Evolutionary conservation across 768 basidiomycete species (phyloP).

Genomic region (Tephrocybe sp.): DNA sequence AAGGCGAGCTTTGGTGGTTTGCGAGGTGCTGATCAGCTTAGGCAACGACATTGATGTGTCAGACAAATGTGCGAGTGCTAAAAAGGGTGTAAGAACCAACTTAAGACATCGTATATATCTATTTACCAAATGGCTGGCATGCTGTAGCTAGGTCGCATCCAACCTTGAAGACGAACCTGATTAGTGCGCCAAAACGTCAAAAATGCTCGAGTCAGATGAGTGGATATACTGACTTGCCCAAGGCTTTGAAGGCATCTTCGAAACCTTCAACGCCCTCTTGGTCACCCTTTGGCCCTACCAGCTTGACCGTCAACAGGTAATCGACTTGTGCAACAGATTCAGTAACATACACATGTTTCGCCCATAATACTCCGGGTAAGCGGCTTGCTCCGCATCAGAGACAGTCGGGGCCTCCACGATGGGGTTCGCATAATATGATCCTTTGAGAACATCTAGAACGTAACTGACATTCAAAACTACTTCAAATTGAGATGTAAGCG

Average conservation of each 20-base stretch:
- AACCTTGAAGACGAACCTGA: conserved; percentile 77
- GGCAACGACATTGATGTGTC: conserved; percentile 71
- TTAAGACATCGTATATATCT: neutral
- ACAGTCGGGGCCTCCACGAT: conserved; percentile 67
- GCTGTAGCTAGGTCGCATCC: conserved; percentile 82
- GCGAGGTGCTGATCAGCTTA: conserved; percentile 69
- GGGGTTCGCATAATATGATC: conserved; percentile 93
- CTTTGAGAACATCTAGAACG: conserved; percentile 76
- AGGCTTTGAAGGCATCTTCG: conserved; percentile 84
- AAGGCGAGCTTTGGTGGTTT: conserved; percentile 88
- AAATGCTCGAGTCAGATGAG: neutral
- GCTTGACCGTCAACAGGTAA: neutral
- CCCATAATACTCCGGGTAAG: conserved; percentile 84
- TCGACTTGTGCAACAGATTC: neutral
- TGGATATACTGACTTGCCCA: conserved; percentile 55
- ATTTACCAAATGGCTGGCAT: conserved; percentile 87
- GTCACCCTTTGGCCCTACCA: conserved; percentile 61
- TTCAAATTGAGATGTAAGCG: neutral
- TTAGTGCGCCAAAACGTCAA: neutral
- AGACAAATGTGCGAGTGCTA: conserved; percentile 65
- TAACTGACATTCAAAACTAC: neutral
- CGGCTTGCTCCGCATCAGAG: conserved; percentile 46
- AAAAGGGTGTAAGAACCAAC: neutral
- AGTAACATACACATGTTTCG: conserved; percentile 75
- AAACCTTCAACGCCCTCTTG: conserved; percentile 71